phyloP scores from a whole-genome alignment of 202 grass and related monocot species.

The Hordeum pubiflorum region DNA sequence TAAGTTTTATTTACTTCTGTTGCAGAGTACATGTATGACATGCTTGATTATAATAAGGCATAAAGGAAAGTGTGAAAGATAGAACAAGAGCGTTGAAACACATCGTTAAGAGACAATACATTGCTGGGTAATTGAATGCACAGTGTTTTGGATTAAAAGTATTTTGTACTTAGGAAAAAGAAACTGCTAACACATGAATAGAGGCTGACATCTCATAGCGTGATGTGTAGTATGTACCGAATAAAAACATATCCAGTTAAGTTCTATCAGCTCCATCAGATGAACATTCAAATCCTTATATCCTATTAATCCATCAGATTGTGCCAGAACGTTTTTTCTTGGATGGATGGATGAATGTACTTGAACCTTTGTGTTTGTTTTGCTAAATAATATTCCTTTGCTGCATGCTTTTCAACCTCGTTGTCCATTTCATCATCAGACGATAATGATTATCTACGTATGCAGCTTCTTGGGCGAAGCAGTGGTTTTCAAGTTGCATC shows the following conservation, averaged over 20 bases:
- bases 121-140: background rate
- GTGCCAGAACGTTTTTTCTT: background rate
- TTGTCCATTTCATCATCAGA: background rate
- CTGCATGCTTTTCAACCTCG: background rate
- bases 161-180: no score
- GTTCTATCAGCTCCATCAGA: background rate
- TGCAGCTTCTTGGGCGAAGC: constrained; percentile 77
- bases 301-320: background rate
- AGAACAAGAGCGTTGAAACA: background rate
- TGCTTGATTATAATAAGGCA: background rate
- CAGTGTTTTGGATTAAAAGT: background rate
- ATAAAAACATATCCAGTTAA: background rate
- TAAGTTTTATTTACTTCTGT: background rate
- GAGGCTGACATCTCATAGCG: background rate
- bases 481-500: constrained; percentile 96
- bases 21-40: background rate
- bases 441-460: background rate
- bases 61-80: background rate
- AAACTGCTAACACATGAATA: background rate
- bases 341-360: background rate
- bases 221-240: background rate
- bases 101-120: background rate
- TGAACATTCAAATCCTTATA: background rate
- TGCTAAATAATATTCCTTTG: background rate
- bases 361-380: background rate